These are phyloP conservation scores for Penicillium mononematosum DNA, from an alignment of 495 filamentous ascomycete species.

Conservation along the genomic window DNA sequence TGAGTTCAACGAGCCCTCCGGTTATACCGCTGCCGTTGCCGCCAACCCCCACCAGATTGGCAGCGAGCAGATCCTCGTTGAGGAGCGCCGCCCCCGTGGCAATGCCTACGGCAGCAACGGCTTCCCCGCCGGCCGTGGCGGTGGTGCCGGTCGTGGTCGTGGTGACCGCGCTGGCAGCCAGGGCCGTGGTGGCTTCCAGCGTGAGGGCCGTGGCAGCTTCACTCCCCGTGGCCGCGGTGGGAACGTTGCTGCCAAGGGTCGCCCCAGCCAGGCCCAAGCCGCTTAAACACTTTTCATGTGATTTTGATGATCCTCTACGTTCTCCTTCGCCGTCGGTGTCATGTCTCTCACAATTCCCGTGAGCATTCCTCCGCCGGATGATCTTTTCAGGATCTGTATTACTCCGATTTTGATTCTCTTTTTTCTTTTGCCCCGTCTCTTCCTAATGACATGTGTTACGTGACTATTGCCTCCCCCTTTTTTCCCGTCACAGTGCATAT, in stretches of 20 bases:
- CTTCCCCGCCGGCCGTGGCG: conserved; percentile 60
- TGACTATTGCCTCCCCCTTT: conserved; percentile 30
- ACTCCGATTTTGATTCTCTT: conserved; percentile 39
- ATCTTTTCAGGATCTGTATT: conserved; percentile 42
- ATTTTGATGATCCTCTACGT: conserved; percentile 12
- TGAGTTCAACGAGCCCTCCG: conserved; percentile 78
- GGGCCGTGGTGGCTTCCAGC: conserved; percentile 66
- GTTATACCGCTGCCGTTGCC: conserved; percentile 74
- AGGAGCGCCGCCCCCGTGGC: conserved; percentile 80
- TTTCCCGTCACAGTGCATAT: conserved; percentile 46
- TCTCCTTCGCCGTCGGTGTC: conserved; percentile 1
- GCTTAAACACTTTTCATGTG: conserved; percentile 34
- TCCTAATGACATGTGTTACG: conserved; percentile 52
- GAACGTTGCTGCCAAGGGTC: conserved; percentile 47
- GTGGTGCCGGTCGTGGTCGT: conserved; percentile 58
- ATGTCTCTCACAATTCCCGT: conserved; percentile 8
- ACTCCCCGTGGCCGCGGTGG: conserved; percentile 54
- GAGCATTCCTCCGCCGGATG: conserved; percentile 10
- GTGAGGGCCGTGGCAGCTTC: conserved; percentile 61
- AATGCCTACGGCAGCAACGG: conserved; percentile 60
- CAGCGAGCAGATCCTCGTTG: conserved; percentile 76
- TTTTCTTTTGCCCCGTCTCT: conserved; percentile 18
- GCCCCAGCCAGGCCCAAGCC: conserved; percentile 50
- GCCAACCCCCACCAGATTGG: conserved; percentile 85
- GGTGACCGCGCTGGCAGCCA: conserved; percentile 64